These are phyloP conservation scores for Porpolomopsis calyptriformis DNA, from an alignment of 768 basidiomycete genomes.

Conservation along the genomic window DNA sequence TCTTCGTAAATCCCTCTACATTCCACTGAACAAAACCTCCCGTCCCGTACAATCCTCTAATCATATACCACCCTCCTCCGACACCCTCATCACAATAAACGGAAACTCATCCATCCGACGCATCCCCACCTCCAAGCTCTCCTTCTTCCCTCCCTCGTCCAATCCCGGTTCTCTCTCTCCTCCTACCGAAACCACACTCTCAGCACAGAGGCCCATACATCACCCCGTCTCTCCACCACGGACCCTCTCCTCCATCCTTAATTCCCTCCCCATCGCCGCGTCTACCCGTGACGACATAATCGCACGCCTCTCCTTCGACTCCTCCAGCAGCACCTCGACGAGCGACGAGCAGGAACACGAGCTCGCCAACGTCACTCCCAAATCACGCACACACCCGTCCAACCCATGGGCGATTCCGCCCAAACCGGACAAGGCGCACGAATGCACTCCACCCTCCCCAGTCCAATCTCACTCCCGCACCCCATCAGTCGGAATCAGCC, in stretches of 20 bases:
- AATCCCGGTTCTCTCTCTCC: conserved; percentile 13
- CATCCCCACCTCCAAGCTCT: conserved; percentile 40
- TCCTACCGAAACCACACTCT: conserved; percentile 8
- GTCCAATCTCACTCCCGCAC: background rate
- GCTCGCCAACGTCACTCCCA: conserved; percentile 5
- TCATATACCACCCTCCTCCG: no score
- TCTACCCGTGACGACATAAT: conserved; percentile 48
- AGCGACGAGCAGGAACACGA: conserved; percentile 34
- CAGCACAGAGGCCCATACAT: background rate
- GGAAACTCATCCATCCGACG: conserved; percentile 26
- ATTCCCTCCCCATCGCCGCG: conserved; percentile 38
- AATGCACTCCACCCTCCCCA: background rate
- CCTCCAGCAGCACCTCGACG: conserved; percentile 21
- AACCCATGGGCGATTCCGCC: background rate
- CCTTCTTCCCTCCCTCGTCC: conserved; percentile 43
- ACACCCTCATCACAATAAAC: background rate
- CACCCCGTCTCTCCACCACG: conserved; percentile 6
- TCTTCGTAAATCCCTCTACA: conserved; percentile 69
- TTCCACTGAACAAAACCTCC: conserved; percentile 57
- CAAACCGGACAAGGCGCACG: background rate
- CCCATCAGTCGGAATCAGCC: background rate
- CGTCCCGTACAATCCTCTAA: no score
- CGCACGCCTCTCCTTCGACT: conserved; percentile 44
- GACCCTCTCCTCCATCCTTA: conserved; percentile 30
- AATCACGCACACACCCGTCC: background rate